These are phyloP conservation scores for Ophiocordyceps australis DNA, from an alignment of 2,329 filamentous ascomycete species.

Conservation along the genomic window DNA sequence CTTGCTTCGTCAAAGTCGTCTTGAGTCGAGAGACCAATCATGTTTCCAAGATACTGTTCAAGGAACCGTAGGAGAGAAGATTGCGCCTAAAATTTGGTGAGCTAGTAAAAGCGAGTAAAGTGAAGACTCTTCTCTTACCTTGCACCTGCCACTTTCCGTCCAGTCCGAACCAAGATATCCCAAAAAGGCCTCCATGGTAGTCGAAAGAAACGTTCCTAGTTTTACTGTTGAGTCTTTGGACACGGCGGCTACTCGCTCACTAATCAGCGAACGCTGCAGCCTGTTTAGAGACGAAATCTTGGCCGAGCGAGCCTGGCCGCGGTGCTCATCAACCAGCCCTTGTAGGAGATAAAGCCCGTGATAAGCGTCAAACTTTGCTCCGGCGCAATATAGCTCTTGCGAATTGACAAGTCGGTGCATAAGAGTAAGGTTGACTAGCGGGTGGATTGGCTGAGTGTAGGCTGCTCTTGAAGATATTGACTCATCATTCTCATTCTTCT, in stretches of 20 bases:
- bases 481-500: too few species aligned
- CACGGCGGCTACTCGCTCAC: conserved; percentile 32
- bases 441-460: conserved; percentile 40
- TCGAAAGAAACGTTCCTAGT: conserved; percentile 30
- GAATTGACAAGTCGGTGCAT: conserved; percentile 22
- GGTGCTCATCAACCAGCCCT: conserved; percentile 21
- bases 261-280: conserved; percentile 39
- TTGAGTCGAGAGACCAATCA: conserved; percentile 24
- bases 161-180: conserved; percentile 20
- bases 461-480: too few species aligned
- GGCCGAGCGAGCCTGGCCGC: conserved; percentile 20
- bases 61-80: conserved; percentile 16
- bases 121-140: conserved; percentile 7
- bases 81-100: conserved; percentile 8
- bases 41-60: conserved; percentile 36
- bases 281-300: conserved; percentile 37
- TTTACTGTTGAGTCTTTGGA: conserved; percentile 42
- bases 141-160: conserved; percentile 10
- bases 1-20: conserved; percentile 38
- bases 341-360: conserved; percentile 23
- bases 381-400: conserved; percentile 26
- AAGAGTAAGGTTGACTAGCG: conserved; percentile 38
- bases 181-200: conserved; percentile 20
- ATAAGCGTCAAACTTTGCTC: conserved; percentile 30
- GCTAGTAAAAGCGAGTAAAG: conserved; percentile 1